Percentiles rank a stretch among this genome's conserved stretches.
Evolutionary conservation across 176 grass and related monocot species (phyloP).

Genomic region (Oryza coarctata): DNA sequence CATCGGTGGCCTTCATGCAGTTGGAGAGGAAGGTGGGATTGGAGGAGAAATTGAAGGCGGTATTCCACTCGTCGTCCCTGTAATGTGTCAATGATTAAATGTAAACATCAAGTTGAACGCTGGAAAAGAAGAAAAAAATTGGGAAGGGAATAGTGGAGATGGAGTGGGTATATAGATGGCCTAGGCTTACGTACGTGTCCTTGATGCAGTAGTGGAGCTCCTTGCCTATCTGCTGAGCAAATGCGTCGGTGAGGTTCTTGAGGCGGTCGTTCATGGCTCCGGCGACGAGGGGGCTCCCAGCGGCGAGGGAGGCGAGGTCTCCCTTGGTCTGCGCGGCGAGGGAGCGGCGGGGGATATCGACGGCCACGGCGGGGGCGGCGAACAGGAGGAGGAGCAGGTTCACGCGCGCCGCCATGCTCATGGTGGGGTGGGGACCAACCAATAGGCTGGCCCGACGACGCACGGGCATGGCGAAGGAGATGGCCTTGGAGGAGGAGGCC

Average conservation of each 20-base stretch:
- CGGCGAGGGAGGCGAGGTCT: neutral
- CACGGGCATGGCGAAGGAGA: neutral
- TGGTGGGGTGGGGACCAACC: neutral
- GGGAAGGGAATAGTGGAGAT: neutral
- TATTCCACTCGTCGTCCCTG: conserved; percentile 78
- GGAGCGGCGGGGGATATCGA: neutral
- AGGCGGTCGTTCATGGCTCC: conserved; percentile 39
- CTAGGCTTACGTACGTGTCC: conserved; percentile 67
- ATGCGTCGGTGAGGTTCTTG: conserved; percentile 43
- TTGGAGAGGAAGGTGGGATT: conserved; percentile 58
- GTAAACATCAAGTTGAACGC: neutral
- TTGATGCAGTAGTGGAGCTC: conserved; percentile 76
- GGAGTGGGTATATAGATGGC: too few species aligned
- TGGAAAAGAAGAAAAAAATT: too few species aligned
- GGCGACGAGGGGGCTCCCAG: conserved; percentile 12
- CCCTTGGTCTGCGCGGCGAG: neutral
- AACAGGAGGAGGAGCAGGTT: neutral
- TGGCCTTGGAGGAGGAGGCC: conserved; percentile 1
- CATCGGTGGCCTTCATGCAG: conserved; percentile 59
- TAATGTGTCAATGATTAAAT: neutral
- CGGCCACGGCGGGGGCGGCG: neutral
- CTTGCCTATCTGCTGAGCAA: conserved; percentile 49
- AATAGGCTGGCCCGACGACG: too few species aligned
- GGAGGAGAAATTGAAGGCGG: conserved; percentile 76
- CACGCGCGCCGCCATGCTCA: conserved; percentile 17